Evolutionary conservation across 2,329 filamentous ascomycete genomes (phyloP).

Genomic region (Lecanicillium sp.): DNA sequence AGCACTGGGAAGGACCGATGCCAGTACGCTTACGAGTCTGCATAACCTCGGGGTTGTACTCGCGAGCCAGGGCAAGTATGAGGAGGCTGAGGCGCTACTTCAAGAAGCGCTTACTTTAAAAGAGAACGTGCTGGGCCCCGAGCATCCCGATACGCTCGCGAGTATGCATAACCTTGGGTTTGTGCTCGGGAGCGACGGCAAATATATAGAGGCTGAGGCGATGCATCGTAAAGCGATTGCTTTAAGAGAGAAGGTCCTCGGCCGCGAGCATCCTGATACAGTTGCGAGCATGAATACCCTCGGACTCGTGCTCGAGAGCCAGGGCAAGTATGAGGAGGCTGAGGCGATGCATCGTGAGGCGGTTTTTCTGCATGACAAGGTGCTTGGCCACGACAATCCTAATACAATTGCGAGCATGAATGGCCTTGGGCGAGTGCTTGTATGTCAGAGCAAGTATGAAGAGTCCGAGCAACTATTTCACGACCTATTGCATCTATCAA

Average conservation of each 20-base stretch:
- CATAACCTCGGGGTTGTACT: slow-evolving; percentile 9
- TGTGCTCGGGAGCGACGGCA: not conserved
- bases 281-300: slow-evolving; percentile 2
- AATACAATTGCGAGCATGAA: slow-evolving; percentile 3
- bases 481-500: not conserved
- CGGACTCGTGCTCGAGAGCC: not conserved
- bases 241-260: no score
- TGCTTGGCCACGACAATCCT: slow-evolving; percentile 1
- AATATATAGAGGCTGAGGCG: slow-evolving; percentile 2
- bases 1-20: not conserved
- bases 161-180: slow-evolving; percentile 9
- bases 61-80: slow-evolving; percentile 4
- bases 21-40: slow-evolving; percentile 10
- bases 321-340: not conserved
- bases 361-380: not conserved
- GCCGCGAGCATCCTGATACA: slow-evolving; percentile 1
- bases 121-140: slow-evolving; percentile 8
- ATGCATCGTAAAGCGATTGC: no score
- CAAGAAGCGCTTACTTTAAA: slow-evolving; percentile 9
- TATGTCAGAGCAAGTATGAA: no score
- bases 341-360: not conserved
- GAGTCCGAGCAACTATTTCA: no score
- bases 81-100: slow-evolving; percentile 13
- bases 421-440: no score
- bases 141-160: slow-evolving; percentile 9